Base-by-base conservation (phyloP, 75 land plant genomes). In the Pinus tabuliformis region DNA sequence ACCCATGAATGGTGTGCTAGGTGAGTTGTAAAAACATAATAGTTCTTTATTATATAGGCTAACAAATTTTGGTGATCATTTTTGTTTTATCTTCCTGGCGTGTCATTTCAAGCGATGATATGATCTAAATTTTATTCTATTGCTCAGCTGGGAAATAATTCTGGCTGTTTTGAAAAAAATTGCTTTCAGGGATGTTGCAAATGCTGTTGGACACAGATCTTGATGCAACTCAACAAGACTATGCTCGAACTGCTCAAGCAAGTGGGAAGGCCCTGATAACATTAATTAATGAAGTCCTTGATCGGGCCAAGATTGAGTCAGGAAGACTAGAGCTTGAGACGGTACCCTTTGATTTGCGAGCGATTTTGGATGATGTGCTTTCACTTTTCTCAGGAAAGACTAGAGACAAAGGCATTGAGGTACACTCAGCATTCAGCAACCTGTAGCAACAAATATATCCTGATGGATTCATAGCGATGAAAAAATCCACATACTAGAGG, bases 1-100 rank as follows among this genome's bases (percentile, higher is more conserved):
- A 21, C 99, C 99, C 33, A 96, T 96, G 97, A 91, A 93, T 88
- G 99, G 99, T 24, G 93, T 96, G 30, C 85, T 96, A 54, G 99
- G 99, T 96, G 87, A 61, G 78, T 56, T 15, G 28, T 21, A n/a
- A 62, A 8, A 62, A 2, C 21, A 62, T 16, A n/a, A n/a, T n/a
- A 62, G 63, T n/a, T 6, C 24, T 62, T n/a, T 62, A 22, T n/a
- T 6, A 8, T 62, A 9, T 62, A 62, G 26, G 24, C 18, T 17
- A n/a, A n/a, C 7, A 37, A 18, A 11, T 21, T 68, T 68, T 39
- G 1, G 52, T 42, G 21, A 45, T 42, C 36, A 68, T 20, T 68
- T n/a, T 68, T 42, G 2, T 12, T 5, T 37, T 42, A 17, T 64
- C 33, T 26, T 56, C 17, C 18, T 54, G 52, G 74, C 3, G 2